Conservation (phyloP, 2,329 filamentous ascomycete species). For the Cladosporium sp. region DNA sequence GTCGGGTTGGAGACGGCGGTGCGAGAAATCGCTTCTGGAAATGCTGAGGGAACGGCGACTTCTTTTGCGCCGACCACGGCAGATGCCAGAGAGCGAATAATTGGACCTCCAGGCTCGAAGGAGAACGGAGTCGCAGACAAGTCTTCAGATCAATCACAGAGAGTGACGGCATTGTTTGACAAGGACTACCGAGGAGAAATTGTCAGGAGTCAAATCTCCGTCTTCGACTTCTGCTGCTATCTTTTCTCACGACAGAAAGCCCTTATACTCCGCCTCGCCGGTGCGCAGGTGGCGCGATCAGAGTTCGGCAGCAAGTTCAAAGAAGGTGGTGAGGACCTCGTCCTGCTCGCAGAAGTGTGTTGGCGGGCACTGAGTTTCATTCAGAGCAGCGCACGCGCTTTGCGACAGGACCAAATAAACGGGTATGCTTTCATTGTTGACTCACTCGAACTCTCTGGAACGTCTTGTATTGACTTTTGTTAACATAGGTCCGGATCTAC, state of each 20-base stretch:
- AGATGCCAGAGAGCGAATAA: constrained; percentile 50
- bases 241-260: constrained; percentile 87
- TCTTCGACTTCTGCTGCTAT: constrained; percentile 94
- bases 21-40: constrained; percentile 63
- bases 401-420: constrained; percentile 72
- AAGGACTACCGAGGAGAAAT: constrained; percentile 92
- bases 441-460: neutral
- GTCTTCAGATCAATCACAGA: constrained; percentile 12
- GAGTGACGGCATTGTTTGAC: constrained; percentile 30
- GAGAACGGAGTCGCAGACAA: constrained; percentile 11
- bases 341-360: constrained; percentile 81
- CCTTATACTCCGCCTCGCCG: constrained; percentile 77
- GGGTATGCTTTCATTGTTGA: constrained; percentile 46
- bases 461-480: constrained; percentile 7
- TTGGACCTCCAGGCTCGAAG: constrained; percentile 6
- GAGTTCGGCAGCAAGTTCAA: constrained; percentile 32
- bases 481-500: constrained; percentile 8
- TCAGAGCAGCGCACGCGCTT: constrained; percentile 70
- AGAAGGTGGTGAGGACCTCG: constrained; percentile 60
- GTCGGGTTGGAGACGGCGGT: constrained; percentile 81
- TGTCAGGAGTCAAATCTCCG: constrained; percentile 86
- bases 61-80: constrained; percentile 69
- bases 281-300: constrained; percentile 45
- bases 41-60: constrained; percentile 64
- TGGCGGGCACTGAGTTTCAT: constrained; percentile 80